phyloP scores from a whole-genome alignment of 805 yeast genomes.

The Yamadazyma insecticola region DNA sequence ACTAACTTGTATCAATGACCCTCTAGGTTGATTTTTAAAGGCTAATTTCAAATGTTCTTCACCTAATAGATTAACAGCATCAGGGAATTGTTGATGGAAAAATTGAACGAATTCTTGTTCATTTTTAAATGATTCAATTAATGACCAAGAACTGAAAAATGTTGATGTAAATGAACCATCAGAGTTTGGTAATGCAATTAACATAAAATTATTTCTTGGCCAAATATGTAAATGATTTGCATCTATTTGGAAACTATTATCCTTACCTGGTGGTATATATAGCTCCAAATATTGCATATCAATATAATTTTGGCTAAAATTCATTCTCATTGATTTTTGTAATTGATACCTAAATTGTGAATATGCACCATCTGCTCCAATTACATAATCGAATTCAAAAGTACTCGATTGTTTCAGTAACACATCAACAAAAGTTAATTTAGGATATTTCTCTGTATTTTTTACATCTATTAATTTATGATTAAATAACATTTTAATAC shows the following conservation, averaged over 20 bases:
- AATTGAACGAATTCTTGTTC: constrained; percentile 47
- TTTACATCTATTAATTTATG: constrained; percentile 50
- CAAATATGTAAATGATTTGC: constrained; percentile 86
- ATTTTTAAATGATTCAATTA: constrained; percentile 50
- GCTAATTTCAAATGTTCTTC: constrained; percentile 45
- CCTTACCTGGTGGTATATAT: constrained; percentile 57
- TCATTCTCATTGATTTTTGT: constrained; percentile 64
- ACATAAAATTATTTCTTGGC: constrained; percentile 86
- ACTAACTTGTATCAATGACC: constrained; percentile 69
- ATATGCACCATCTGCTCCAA: constrained; percentile 87
- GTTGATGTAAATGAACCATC: constrained; percentile 90
- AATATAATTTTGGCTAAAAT: constrained; percentile 69
- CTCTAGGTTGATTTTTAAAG: constrained; percentile 61
- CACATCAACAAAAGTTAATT: constrained; percentile 17
- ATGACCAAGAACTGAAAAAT: constrained; percentile 74
- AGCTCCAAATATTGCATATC: constrained; percentile 83
- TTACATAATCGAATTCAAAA: constrained; percentile 49
- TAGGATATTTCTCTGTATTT: constrained; percentile 13
- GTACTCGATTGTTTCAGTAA: constrained; percentile 12
- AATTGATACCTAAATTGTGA: constrained; percentile 68
- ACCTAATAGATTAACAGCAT: constrained; percentile 70
- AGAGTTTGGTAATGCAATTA: constrained; percentile 80
- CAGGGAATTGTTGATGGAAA: constrained; percentile 62
- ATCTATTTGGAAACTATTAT: constrained; percentile 46
- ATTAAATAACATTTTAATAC: constrained; percentile 47